Base-by-base conservation (phyloP, 2,329 filamentous ascomycete genomes). In the Colletotrichum neosansevieriae region DNA sequence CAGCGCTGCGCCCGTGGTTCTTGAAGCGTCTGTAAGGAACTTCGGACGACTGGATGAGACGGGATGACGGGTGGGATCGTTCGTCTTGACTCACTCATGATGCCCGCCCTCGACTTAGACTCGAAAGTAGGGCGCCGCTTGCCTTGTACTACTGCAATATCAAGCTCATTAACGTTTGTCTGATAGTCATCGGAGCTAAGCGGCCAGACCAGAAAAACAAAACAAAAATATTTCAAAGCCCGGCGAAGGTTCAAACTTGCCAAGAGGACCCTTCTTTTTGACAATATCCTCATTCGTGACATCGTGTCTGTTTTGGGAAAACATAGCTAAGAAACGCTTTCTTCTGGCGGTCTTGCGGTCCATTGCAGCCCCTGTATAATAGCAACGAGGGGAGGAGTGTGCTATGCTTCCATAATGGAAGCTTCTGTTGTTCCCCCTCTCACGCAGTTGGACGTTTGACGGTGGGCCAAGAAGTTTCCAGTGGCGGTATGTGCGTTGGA, bases 211-310 rank as follows among this genome's bases (percentile, higher is more conserved):
- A 21, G 32, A 32, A 47, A 64, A 59, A 49, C 32, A 32, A n/a
- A n/a, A n/a, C n/a, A n/a, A n/a, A n/a, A n/a, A n/a, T n/a, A n/a
- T n/a, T 53, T 29, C n/a, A 42, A 17, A 24, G 44, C 19, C 13
- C 7, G n/a, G 29, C 11, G 42, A 47, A 49, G 53, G 36, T 13
- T 40, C 34, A 42, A 56, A 60, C 42, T 19, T 29, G 65, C 49
- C 61, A 59, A 65, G 54, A 59, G 24, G 61, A 59, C 47, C 61
- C 61, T 65, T 60, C 49, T 65, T 68, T 68, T 59, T 53, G 24
- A 15, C 40, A n/a, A 36, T 68, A 45, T 56, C 54, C 61, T n/a
- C 24, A 42, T 68, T 21, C 15, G 61, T n/a, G 17, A 11, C 21
- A 15, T 56, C 21, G 21, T n/a, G 6, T 50, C 61, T 50, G 36